Evolutionary conservation across 331 rosid genomes (phyloP), one percentile per base, ranked within the genome.

Genomic region (Rosa hybrid): DNA sequence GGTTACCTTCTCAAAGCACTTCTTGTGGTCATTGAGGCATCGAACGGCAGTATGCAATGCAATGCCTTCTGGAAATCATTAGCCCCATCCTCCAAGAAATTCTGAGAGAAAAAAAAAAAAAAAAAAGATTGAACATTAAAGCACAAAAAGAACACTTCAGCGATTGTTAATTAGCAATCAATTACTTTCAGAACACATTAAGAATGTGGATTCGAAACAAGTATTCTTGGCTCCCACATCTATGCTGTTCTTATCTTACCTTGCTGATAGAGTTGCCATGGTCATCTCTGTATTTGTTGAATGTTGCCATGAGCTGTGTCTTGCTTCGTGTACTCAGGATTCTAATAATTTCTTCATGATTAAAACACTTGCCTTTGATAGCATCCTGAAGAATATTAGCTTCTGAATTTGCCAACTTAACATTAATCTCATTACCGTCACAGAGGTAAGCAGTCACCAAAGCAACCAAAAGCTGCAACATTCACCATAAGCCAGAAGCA

Each of bases 241-340:
- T 27, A 30, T 30, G 34, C 34, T 30, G 34, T 30, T 30, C 3
- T 30, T 30, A 30, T 30, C 17, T 70, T 30, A 94, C 98, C 97
- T 92, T 91, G 39, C 94, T 83, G 78, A 94, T 89, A 38, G 98
- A 88, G 81, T 78, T 72, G 71, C 83, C 90, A 54, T 86, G 88
- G 64, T 83, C 92, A 80, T 92, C 97, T 87, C 83, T 85, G 87
- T 90, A 94, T 54, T 78, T 81, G 74, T 92, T 94, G 87, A 94
- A 92, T 70, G 91, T 90, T 0, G 93, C 94, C 12, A 88, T 84
- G 81, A 92, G 92, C 83, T 92, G 94, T 1, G 85, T 67, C 78
- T 85, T 92, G 87, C 94, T 90, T 75, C 97, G 89, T 57, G 98
- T 94, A 13, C 86, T 92, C 13, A 92, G 85, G 78, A 91, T 88